Conservation (phyloP, 805 yeast genomes). For the Saccharomycopsis capsularis region DNA sequence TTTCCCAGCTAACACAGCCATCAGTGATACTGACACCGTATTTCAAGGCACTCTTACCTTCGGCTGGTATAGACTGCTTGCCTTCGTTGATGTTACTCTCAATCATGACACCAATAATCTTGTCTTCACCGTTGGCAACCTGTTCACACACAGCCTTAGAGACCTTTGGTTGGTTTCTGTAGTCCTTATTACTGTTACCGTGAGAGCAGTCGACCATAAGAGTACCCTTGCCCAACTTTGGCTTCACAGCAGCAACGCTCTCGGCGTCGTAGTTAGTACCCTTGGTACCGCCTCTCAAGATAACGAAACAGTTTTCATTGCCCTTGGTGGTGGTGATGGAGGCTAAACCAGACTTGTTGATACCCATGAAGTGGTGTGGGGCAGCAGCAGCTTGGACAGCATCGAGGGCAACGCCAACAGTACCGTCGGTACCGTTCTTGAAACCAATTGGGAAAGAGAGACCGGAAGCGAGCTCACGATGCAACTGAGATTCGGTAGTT, state of each 20-base stretch:
- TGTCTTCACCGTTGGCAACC: constrained; percentile 61
- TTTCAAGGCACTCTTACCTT: constrained; percentile 66
- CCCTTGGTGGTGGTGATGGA: constrained; percentile 97
- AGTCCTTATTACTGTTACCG: constrained; percentile 89
- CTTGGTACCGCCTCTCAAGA: constrained; percentile 90
- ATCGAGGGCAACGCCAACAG: constrained; percentile 88
- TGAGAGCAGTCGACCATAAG: constrained; percentile 98
- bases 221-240: constrained; percentile 33
- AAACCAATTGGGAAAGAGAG: constrained; percentile 96
- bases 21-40: constrained; percentile 98
- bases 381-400: constrained; percentile 89
- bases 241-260: constrained; percentile 50
- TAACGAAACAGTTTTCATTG: constrained; percentile 82
- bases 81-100: constrained; percentile 91
- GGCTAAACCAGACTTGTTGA: constrained; percentile 92
- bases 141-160: constrained; percentile 74
- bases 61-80: constrained; percentile 81
- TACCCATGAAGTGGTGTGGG: constrained; percentile 91
- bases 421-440: constrained; percentile 97
- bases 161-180: constrained; percentile 88
- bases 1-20: constrained; percentile 90
- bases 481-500: constrained; percentile 96
- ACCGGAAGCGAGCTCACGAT: constrained; percentile 95
- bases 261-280: constrained; percentile 86
- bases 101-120: constrained; percentile 92